A percentile compares a stretch with the other conserved stretches of the same genome.
phyloP scores from a whole-genome alignment of 1,284 basidiomycete species.

The Cryptococcus jaspeensis region DNA sequence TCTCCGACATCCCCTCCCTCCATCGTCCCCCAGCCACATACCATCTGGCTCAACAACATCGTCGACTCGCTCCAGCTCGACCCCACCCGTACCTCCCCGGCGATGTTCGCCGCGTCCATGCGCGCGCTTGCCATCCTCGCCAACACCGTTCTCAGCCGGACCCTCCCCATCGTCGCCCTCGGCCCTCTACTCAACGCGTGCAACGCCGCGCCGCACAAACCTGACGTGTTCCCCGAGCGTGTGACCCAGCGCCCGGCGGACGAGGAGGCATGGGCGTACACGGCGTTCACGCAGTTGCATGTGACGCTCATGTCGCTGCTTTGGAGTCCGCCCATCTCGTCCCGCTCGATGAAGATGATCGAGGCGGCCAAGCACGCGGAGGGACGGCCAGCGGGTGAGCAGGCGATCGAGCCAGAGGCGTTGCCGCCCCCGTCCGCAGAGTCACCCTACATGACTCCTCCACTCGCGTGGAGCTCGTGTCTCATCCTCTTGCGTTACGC shows the following conservation, averaged over 20 bases:
- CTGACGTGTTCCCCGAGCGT: conserved; percentile 43
- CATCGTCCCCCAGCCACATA: conserved; percentile 40
- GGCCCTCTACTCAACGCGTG: conserved; percentile 37
- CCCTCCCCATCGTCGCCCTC: conserved; percentile 43
- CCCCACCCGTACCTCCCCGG: conserved; percentile 17
- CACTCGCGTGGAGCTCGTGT: conserved; percentile 35
- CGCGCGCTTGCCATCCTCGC: conserved; percentile 48
- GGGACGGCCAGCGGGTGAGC: not conserved
- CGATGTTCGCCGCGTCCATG: conserved; percentile 38
- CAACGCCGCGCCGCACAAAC: conserved; percentile 28
- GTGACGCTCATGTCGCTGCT: conserved; percentile 47
- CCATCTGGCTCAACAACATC: conserved; percentile 30
- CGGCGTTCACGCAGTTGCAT: conserved; percentile 48
- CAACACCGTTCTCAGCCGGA: conserved; percentile 48
- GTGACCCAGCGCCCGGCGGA: conserved; percentile 1
- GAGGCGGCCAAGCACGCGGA: conserved; percentile 13
- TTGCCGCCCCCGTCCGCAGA: not conserved
- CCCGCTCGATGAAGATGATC: conserved; percentile 19
- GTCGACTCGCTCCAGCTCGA: conserved; percentile 32
- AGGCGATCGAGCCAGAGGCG: not conserved
- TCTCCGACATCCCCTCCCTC: conserved; percentile 46
- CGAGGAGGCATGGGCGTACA: conserved; percentile 37
- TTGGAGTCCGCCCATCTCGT: conserved; percentile 44
- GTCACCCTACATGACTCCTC: conserved; percentile 34
- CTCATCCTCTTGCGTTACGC: conserved; percentile 41